These are phyloP conservation scores for Hypoxylon sp. DNA, from an alignment of 2,329 filamentous ascomycete genomes.

Conservation along the genomic window DNA sequence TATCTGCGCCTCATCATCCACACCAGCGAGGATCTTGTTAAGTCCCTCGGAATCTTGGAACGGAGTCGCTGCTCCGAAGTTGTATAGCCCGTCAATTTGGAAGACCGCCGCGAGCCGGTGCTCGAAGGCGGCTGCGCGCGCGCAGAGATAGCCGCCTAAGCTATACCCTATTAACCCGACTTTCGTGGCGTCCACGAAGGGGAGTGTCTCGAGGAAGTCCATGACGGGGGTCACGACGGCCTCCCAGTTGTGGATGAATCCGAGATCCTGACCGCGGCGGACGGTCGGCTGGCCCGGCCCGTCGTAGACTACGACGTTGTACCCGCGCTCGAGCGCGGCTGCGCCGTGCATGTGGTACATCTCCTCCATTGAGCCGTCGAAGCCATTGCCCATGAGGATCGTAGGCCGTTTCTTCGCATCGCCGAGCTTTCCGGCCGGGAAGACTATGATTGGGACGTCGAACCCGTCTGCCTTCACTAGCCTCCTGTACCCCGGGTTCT, in stretches of 20 bases:
- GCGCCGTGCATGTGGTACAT: conserved; percentile 57
- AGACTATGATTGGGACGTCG: conserved; percentile 38
- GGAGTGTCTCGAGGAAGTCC: conserved; percentile 28
- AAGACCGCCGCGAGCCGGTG: conserved; percentile 59
- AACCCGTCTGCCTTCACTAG: conserved; percentile 19
- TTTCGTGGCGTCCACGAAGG: conserved; percentile 44
- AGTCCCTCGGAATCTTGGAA: conserved; percentile 8
- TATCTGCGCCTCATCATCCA: background rate
- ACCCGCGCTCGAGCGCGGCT: conserved; percentile 58
- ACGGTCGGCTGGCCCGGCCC: conserved; percentile 62
- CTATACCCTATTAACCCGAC: conserved; percentile 60
- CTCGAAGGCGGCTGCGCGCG: conserved; percentile 62
- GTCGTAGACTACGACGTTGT: conserved; percentile 63
- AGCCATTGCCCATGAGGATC: conserved; percentile 60
- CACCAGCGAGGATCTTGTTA: background rate
- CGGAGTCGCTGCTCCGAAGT: conserved; percentile 33
- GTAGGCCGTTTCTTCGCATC: conserved; percentile 53
- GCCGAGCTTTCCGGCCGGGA: conserved; percentile 23
- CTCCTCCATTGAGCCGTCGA: conserved; percentile 63
- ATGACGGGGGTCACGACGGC: conserved; percentile 22
- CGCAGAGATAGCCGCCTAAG: conserved; percentile 59
- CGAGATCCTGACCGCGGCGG: conserved; percentile 58
- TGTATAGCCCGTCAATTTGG: conserved; percentile 59
- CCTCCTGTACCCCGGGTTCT: conserved; percentile 21
- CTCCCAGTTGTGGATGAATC: conserved; percentile 57